Percentiles rank a stretch among this genome's conserved stretches.
phyloP scores from a whole-genome alignment of 108 stramenopile genomes.

The Seminavis robusta region DNA sequence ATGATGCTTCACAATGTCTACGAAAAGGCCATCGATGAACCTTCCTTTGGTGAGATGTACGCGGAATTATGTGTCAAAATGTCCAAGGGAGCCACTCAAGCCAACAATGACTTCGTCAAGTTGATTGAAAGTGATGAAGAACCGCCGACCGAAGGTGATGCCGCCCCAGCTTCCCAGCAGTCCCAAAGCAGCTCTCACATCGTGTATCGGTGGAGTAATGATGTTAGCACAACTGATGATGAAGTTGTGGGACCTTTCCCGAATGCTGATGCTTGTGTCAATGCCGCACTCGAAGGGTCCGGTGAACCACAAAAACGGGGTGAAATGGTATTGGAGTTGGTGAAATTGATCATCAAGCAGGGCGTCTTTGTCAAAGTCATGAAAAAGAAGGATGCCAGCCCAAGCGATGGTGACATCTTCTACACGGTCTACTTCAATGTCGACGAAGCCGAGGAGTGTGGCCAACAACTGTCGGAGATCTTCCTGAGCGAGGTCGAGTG shows the following conservation, averaged over 20 bases:
- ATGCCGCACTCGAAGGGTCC: slow-evolving; percentile 47
- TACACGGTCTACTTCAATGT: slow-evolving; percentile 81
- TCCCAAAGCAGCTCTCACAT: slow-evolving; percentile 13
- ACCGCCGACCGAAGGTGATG: slow-evolving; percentile 61
- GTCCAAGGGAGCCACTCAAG: slow-evolving; percentile 36
- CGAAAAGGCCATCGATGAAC: slow-evolving; percentile 92
- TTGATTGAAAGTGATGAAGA: slow-evolving; percentile 83
- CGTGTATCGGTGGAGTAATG: slow-evolving; percentile 77
- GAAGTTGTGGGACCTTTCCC: slow-evolving; percentile 77
- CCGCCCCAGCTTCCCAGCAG: neutral
- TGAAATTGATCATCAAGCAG: slow-evolving; percentile 54
- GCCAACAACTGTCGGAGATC: slow-evolving; percentile 77
- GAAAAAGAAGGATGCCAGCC: slow-evolving; percentile 33
- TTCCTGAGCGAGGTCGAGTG: slow-evolving; percentile 71
- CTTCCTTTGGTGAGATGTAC: slow-evolving; percentile 89
- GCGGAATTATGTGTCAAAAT: slow-evolving; percentile 81
- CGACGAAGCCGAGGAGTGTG: slow-evolving; percentile 59
- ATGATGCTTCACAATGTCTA: slow-evolving; percentile 83
- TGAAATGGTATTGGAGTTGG: slow-evolving; percentile 76
- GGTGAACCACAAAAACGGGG: slow-evolving; percentile 46
- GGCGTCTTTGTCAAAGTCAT: slow-evolving; percentile 83
- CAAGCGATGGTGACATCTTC: slow-evolving; percentile 32
- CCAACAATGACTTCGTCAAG: slow-evolving; percentile 59
- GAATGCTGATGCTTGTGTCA: slow-evolving; percentile 48
- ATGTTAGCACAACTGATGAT: slow-evolving; percentile 67